Base-by-base conservation (phyloP, 2,329 filamentous ascomycete species). In the Colletotrichum gloeosporioides region DNA sequence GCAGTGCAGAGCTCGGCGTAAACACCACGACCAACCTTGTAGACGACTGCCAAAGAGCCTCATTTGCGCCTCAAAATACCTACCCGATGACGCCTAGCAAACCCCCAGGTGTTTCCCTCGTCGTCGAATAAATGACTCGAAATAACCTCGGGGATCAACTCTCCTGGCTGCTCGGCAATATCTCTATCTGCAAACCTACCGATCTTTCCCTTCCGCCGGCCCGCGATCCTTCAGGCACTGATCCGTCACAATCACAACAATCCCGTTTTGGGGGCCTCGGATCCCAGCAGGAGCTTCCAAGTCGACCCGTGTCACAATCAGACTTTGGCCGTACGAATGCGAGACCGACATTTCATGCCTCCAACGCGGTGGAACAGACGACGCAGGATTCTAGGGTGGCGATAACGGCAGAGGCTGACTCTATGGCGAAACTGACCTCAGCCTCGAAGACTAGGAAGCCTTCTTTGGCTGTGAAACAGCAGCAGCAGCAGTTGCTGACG, bases 131-230 rank as follows among this genome's bases (percentile, higher is more conserved):
- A 86, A 92, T 92, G 90, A 92, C 90, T 86, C 89, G 89, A 82
- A 91, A 92, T 85, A 92, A 92, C 81, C 87, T 92, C 76, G 82
- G 84, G 79, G 87, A 90, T 81, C 89, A 92, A 82, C 84, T 92
- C 79, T 85, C 88, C 79, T 92, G 90, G 90, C 86, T 92, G 80
- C 81, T 91, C 80, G 86, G 86, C 80, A 89, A 90, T 82, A 83
- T 85, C 79, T 81, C 84, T 73, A 81, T 84, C 80, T 83, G 83
- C 79, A 84, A 83, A 81, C 86, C 86, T 66, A 75, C 85, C 84
- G 73, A 82, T 81, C 77, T 85, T 84, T 78, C 82, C 84, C 73
- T 82, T 83, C 77, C 84, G 87, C 53, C 85, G 80, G 62, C 78
- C 77, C 65, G 78, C 77, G 75, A 81, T 80, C 77, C 80, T 77